A percentile compares a stretch with the other conserved stretches of the same genome.
Conservation (phyloP, 306 rosid species). For the Echinosophora koreensis region DNA sequence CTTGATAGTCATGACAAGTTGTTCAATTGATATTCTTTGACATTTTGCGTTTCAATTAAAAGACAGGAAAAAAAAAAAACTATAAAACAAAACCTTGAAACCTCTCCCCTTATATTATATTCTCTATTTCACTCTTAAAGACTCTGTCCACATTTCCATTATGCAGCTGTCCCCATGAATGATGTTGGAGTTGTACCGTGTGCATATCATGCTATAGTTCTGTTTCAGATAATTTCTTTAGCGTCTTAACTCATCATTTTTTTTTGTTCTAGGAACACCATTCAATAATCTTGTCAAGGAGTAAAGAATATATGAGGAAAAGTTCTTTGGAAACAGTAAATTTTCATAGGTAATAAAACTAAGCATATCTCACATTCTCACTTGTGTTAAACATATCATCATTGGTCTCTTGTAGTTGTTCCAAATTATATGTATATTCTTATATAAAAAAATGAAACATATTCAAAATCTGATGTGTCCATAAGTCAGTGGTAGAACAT, state of each 20-base stretch:
- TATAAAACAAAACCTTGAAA: not conserved
- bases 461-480: not conserved
- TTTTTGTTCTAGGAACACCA: not conserved
- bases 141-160: constrained; percentile 18
- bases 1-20: constrained; percentile 9
- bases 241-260: not conserved
- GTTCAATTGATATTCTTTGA: not conserved
- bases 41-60: not conserved
- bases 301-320: not conserved
- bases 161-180: constrained; percentile 14
- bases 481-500: not conserved
- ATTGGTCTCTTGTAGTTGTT: not conserved
- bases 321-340: not conserved
- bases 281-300: not conserved
- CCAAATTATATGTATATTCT: too few relatives aligned
- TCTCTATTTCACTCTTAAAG: constrained; percentile 1
- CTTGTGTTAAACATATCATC: constrained; percentile 14
- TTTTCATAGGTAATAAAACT: constrained; percentile 5
- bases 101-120: not conserved
- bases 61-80: not conserved
- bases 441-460: too few relatives aligned
- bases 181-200: constrained; percentile 4
- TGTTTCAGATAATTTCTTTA: constrained; percentile 17
- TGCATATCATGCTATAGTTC: too few relatives aligned
- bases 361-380: not conserved